These are phyloP conservation scores for Leccinum olivaceopallidum DNA, from an alignment of 768 basidiomycete species.

Conservation along the genomic window DNA sequence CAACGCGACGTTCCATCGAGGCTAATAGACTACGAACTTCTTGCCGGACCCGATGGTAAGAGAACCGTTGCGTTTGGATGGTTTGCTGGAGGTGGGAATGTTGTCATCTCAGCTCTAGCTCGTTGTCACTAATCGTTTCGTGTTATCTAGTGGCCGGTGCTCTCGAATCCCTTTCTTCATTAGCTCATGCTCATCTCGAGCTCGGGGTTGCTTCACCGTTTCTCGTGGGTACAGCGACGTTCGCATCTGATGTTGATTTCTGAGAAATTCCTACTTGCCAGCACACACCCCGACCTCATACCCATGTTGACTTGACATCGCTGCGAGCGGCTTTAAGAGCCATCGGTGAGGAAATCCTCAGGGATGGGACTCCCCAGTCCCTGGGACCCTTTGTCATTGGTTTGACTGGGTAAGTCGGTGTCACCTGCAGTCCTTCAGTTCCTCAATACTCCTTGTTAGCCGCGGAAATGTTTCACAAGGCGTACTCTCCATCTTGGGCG, in stretches of 20 bases:
- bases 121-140: slow-evolving; percentile 4
- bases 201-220: slow-evolving; percentile 82
- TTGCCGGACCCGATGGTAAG: slow-evolving; percentile 62
- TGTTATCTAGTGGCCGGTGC: slow-evolving; percentile 69
- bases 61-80: slow-evolving; percentile 87
- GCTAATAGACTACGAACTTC: slow-evolving; percentile 84
- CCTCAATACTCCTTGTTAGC: slow-evolving; percentile 36
- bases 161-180: slow-evolving; percentile 75
- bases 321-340: slow-evolving; percentile 54
- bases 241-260: not conserved
- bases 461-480: slow-evolving; percentile 84
- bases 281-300: slow-evolving; percentile 83
- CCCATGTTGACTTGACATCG: slow-evolving; percentile 54
- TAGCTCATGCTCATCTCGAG: slow-evolving; percentile 78
- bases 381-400: slow-evolving; percentile 81
- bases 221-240: slow-evolving; percentile 49
- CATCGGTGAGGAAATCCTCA: slow-evolving; percentile 56
- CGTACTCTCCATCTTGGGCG: slow-evolving; percentile 65
- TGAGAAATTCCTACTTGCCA: not conserved
- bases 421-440: not conserved
- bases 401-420: slow-evolving; percentile 66
- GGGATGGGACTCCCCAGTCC: slow-evolving; percentile 57
- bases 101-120: not conserved
- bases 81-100: slow-evolving; percentile 78
- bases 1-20: slow-evolving; percentile 23